Percentiles rank a stretch among this genome's conserved stretches.
These are phyloP conservation scores for Pyrenula aspistea DNA, from an alignment of 495 filamentous ascomycete genomes.

Conservation along the genomic window DNA sequence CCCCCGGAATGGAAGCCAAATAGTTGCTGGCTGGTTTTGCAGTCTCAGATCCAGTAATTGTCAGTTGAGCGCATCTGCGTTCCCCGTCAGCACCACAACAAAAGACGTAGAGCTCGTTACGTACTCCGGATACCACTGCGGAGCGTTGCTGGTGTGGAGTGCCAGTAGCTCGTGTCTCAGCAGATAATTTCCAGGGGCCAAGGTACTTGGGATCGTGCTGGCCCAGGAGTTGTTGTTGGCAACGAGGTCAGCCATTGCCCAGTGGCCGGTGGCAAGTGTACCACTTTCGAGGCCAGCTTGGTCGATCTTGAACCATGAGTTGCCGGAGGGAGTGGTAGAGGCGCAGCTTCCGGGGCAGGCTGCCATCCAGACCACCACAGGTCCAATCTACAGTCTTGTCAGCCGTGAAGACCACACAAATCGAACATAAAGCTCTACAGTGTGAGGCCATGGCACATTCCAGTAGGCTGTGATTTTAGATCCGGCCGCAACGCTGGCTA, in stretches of 20 bases:
- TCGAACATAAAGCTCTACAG: too few species aligned
- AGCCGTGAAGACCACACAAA: too few species aligned
- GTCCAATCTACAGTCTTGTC: slow-evolving; percentile 38
- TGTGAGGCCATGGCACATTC: background rate
- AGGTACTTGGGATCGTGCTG: slow-evolving; percentile 45
- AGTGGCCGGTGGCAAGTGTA: slow-evolving; percentile 31
- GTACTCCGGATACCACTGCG: slow-evolving; percentile 51
- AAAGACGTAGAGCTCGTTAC: too few species aligned
- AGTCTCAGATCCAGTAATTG: slow-evolving; percentile 45
- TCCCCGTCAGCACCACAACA: background rate
- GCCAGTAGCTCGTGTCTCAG: slow-evolving; percentile 67
- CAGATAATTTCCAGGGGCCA: slow-evolving; percentile 55
- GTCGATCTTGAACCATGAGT: slow-evolving; percentile 63
- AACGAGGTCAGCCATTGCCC: slow-evolving; percentile 50
- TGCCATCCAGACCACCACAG: slow-evolving; percentile 66
- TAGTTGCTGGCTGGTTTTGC: slow-evolving; percentile 30
- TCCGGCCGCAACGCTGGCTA: background rate
- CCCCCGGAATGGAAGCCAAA: background rate
- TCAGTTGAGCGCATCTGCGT: slow-evolving; percentile 47
- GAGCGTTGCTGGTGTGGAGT: slow-evolving; percentile 39
- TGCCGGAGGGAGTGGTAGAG: slow-evolving; percentile 44
- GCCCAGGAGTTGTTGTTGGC: slow-evolving; percentile 50
- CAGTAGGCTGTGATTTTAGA: background rate
- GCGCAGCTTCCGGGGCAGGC: slow-evolving; percentile 60
- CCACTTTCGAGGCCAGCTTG: slow-evolving; percentile 40